Conservation (phyloP, 192 early-diverging fungal genomes). For the Backusella australiensis region DNA sequence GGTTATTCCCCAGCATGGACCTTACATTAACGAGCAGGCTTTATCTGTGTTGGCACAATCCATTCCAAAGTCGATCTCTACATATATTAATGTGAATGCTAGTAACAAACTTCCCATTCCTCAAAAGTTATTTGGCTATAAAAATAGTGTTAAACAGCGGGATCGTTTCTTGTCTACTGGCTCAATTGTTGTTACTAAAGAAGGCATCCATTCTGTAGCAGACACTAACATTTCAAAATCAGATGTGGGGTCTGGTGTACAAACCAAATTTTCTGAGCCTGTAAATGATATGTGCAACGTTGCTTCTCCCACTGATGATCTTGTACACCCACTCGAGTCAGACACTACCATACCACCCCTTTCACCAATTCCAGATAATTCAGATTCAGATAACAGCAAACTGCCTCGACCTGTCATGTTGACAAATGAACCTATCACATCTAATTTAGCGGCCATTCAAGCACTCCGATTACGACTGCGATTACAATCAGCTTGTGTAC, state of each 20-base stretch:
- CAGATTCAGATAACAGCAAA: neutral
- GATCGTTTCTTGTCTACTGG: slow-evolving; percentile 13
- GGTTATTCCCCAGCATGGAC: slow-evolving; percentile 31
- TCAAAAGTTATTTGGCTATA: slow-evolving; percentile 17
- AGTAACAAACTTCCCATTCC: slow-evolving; percentile 28
- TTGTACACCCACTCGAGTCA: slow-evolving; percentile 3
- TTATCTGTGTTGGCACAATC: slow-evolving; percentile 20
- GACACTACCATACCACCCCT: neutral
- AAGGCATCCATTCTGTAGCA: slow-evolving; percentile 7
- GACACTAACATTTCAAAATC: neutral
- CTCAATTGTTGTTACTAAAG: slow-evolving; percentile 7
- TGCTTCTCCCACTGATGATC: neutral
- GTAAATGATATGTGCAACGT: slow-evolving; percentile 6
- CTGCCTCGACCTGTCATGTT: slow-evolving; percentile 13
- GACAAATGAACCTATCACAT: slow-evolving; percentile 4
- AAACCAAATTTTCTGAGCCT: neutral
- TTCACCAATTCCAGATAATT: neutral
- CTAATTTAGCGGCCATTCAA: slow-evolving; percentile 33
- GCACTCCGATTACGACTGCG: slow-evolving; percentile 22
- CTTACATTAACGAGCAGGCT: slow-evolving; percentile 30
- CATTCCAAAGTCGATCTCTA: slow-evolving; percentile 21
- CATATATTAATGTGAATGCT: slow-evolving; percentile 31
- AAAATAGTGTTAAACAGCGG: slow-evolving; percentile 15
- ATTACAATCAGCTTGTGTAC: slow-evolving; percentile 19
- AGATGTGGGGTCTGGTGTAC: slow-evolving; percentile 1